Base-by-base conservation (phyloP, 2,329 filamentous ascomycete genomes). In the Capronia epimyces region DNA sequence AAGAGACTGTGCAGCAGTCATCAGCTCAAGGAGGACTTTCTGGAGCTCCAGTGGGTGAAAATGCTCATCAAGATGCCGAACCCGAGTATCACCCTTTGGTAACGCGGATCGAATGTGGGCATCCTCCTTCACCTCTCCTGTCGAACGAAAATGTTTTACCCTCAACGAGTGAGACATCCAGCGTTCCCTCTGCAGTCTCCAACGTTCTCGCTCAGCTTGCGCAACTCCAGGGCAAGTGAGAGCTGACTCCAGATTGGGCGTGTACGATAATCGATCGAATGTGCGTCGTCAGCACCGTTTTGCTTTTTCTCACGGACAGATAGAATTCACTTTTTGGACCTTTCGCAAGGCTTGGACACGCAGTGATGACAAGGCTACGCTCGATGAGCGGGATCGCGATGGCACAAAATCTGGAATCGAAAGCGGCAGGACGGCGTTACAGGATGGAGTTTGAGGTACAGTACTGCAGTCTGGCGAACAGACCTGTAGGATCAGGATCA, bases 321-420 rank as follows among this genome's bases (percentile, higher is more conserved):
- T 57, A 54, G 48, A 54, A 21, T 45, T 27, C 12, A 18, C 6
- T 46, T 49, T 49, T 57, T 49, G 46, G 51, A 52, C 55, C 51
- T 50, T 55, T 50, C 51, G 45, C 55, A 45, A 51, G 52, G 49
- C 43, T 52, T 50, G 46, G 49, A 47, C 41, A 57, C 27, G 49
- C 55, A 51, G 46, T 46, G 49, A 50, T 50, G 55, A 57, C 37
- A 31, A 55, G 16, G 49, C 48, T 46, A 46, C 43, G 43, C 48
- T 41, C 40, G 31, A 32, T 37, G 41, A 45, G 51, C 34, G 41
- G 45, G 25, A 43, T 37, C 21, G 20, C 39, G 9, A 32, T 25
- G 37, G 31, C 46, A 42, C 21, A 12, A 50, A 45, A 50, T 48
- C 27, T 24, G 46, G 34, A 15, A 46, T 22, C 8, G 24, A 44